A percentile compares a stretch with the other conserved stretches of the same genome.
Conservation (phyloP, 495 filamentous ascomycete genomes). For the Neurospora tetrasperma region DNA sequence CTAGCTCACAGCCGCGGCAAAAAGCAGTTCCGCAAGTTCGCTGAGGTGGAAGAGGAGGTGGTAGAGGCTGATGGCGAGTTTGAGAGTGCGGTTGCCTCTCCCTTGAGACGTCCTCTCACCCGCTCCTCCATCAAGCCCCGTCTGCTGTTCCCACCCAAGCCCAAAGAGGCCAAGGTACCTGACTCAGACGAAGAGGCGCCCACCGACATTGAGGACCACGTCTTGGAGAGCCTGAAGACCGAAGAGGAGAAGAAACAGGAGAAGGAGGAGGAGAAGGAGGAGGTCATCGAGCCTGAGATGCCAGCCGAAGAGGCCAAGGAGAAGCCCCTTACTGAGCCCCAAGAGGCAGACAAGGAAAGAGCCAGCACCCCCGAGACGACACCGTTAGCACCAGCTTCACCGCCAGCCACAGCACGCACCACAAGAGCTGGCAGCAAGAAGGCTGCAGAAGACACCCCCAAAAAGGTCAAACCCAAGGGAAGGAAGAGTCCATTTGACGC, state of each 20-base stretch:
- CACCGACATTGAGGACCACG: conserved; percentile 44
- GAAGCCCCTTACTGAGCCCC: not conserved
- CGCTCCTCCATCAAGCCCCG: conserved; percentile 74
- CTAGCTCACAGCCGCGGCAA: conserved; percentile 64
- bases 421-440: conserved; percentile 34
- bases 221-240: conserved; percentile 38
- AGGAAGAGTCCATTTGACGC: conserved; percentile 55
- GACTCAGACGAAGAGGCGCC: conserved; percentile 46
- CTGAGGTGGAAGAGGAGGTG: conserved; percentile 19
- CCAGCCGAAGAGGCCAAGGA: not conserved
- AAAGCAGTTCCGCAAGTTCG: conserved; percentile 67
- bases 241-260: conserved; percentile 43
- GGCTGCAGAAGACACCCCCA: conserved; percentile 15
- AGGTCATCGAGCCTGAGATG: not conserved
- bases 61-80: conserved; percentile 35
- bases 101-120: conserved; percentile 46
- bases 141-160: conserved; percentile 61
- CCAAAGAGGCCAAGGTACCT: conserved; percentile 35
- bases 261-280: not conserved
- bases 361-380: conserved; percentile 42
- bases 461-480: conserved; percentile 17
- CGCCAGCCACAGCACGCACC: conserved; percentile 44
- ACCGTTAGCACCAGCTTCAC: conserved; percentile 42
- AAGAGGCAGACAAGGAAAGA: not conserved
- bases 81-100: conserved; percentile 35